These are phyloP conservation scores for Arabidopsis lyrata DNA, from an alignment of 441 rosid species.

Conservation along the genomic window DNA sequence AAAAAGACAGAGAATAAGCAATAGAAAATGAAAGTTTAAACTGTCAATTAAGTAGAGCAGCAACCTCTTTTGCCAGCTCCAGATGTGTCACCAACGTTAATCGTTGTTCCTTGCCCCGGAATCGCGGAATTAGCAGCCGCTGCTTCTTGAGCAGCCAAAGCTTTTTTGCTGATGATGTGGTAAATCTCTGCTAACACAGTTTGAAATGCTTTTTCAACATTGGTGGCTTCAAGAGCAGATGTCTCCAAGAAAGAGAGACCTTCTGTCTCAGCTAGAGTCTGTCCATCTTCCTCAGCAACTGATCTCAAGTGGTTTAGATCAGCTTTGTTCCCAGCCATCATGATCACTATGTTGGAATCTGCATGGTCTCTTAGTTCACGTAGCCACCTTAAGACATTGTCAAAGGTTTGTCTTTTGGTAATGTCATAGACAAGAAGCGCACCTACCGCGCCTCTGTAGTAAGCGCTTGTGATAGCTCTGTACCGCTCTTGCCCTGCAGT, in stretches of 20 bases:
- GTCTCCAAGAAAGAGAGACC: constrained; percentile 68
- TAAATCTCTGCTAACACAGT: constrained; percentile 65
- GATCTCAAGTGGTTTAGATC: constrained; percentile 68
- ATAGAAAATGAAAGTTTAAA: constrained; percentile 21
- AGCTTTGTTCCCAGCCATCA: constrained; percentile 77
- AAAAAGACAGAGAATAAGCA: background rate
- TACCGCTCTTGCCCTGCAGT: constrained; percentile 82
- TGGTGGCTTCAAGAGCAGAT: constrained; percentile 67
- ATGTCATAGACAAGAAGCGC: constrained; percentile 73
- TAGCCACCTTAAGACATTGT: constrained; percentile 69
- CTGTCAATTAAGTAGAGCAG: constrained; percentile 61
- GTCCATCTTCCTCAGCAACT: constrained; percentile 54
- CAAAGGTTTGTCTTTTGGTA: constrained; percentile 70
- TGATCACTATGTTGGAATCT: constrained; percentile 75
- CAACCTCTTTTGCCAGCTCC: constrained; percentile 66
- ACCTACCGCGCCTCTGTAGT: constrained; percentile 77
- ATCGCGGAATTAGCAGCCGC: constrained; percentile 57
- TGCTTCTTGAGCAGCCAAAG: constrained; percentile 71
- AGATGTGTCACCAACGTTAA: constrained; percentile 70
- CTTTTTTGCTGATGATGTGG: constrained; percentile 69
- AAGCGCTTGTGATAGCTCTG: constrained; percentile 77
- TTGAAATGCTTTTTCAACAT: constrained; percentile 73
- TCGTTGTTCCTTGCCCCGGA: constrained; percentile 88
- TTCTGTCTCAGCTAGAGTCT: constrained; percentile 63
- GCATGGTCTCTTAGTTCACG: constrained; percentile 75